phyloP scores from a whole-genome alignment of 176 grass and related monocot species.

The Lolium multiflorum region DNA sequence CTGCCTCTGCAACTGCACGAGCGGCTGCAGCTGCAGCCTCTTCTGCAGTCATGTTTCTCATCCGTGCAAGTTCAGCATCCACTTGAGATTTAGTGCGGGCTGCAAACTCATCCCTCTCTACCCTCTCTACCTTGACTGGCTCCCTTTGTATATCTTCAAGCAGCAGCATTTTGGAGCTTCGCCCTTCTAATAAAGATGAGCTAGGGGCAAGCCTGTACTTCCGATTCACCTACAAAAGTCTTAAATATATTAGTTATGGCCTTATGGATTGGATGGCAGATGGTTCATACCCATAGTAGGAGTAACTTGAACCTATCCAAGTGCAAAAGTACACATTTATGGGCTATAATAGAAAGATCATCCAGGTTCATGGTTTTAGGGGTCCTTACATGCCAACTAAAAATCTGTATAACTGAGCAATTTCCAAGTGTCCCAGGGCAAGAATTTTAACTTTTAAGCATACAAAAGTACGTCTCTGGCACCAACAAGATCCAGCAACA shows the following conservation, averaged over 20 bases:
- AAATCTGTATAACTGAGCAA: neutral
- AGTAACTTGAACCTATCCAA: neutral
- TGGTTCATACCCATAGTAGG: neutral
- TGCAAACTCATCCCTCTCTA: conserved; percentile 57
- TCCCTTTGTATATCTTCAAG: conserved; percentile 65
- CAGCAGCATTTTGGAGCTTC: conserved; percentile 64
- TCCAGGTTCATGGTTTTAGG: conserved; percentile 20
- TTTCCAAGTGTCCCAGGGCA: neutral
- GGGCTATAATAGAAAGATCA: neutral
- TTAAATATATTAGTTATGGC: neutral
- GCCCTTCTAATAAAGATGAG: conserved; percentile 56
- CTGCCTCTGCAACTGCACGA: conserved; percentile 84
- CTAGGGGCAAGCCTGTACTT: conserved; percentile 85
- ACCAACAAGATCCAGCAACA: conserved; percentile 13
- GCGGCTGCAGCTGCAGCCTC: conserved; percentile 66
- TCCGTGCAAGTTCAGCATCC: conserved; percentile 74
- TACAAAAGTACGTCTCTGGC: neutral
- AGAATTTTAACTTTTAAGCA: neutral
- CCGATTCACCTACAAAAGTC: conserved; percentile 79
- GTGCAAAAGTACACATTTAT: neutral
- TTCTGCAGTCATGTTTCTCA: conserved; percentile 78
- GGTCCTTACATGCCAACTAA: neutral
- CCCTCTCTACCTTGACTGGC: conserved; percentile 51
- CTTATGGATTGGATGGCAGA: conserved; percentile 14
- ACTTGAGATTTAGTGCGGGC: conserved; percentile 64